phyloP scores from a whole-genome alignment of 257 asterid species.

The Solanum appendiculatum region DNA sequence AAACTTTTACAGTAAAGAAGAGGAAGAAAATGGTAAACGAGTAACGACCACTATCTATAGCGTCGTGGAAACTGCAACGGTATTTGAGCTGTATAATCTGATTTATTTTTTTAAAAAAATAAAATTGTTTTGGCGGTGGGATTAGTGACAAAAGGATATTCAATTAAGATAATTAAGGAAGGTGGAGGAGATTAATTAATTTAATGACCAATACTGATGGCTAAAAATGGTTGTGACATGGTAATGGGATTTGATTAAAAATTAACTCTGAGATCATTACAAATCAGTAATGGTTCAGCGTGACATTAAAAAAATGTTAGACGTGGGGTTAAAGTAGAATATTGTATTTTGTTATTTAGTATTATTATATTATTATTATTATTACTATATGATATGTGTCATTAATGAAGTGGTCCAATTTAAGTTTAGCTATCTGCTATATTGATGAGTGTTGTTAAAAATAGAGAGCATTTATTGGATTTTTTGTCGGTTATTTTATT shows the following conservation, averaged over 20 bases:
- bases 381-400: neutral
- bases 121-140: neutral
- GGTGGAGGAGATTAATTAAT: neutral
- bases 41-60: conserved; percentile 1
- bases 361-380: neutral
- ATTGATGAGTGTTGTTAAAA: neutral
- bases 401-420: neutral
- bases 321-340: neutral
- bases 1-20: neutral
- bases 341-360: neutral
- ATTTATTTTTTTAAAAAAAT: neutral
- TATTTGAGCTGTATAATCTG: neutral
- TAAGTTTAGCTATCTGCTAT: neutral
- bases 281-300: neutral
- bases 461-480: neutral
- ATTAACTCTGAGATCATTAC: neutral
- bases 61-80: conserved; percentile 2
- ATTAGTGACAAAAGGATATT: neutral
- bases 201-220: neutral
- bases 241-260: neutral
- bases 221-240: neutral
- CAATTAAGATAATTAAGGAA: neutral
- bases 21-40: conserved; percentile 4
- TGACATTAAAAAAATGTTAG: neutral
- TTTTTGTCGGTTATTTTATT: neutral